Evolutionary conservation across 768 basidiomycete species (phyloP).

Genomic region (Calocybe cyanea): DNA sequence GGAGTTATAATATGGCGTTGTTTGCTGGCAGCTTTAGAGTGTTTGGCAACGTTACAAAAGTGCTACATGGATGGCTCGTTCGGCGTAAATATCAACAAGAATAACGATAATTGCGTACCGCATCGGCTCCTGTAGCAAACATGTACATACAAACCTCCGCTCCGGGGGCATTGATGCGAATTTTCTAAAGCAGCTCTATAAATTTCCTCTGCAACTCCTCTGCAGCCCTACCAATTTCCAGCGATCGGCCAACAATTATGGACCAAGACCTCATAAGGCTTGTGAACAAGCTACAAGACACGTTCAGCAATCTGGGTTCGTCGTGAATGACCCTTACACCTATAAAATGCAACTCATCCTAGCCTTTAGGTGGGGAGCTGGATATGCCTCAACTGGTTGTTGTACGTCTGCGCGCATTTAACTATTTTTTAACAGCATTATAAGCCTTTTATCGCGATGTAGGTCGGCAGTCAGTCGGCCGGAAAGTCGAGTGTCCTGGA

Average conservation of each 20-base stretch:
- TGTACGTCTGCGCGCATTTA: constrained; percentile 42
- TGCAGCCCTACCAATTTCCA: constrained; percentile 5
- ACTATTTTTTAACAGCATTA: background rate
- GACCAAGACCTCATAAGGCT: constrained; percentile 92
- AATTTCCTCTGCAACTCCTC: constrained; percentile 8
- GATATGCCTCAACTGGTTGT: constrained; percentile 92
- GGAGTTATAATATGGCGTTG: no score
- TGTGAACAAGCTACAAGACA: constrained; percentile 94
- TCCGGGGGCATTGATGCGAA: constrained; percentile 15
- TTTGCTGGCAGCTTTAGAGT: no score
- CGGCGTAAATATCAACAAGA: no score
- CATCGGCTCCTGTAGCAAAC: constrained; percentile 8
- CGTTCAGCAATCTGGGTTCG: constrained; percentile 83
- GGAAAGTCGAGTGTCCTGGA: constrained; percentile 97
- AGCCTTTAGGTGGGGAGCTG: constrained; percentile 70
- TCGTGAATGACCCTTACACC: constrained; percentile 15
- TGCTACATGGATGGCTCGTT: no score
- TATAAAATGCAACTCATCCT: constrained; percentile 7
- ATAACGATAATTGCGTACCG: no score
- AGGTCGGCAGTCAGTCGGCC: constrained; percentile 96
- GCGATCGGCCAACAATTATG: constrained; percentile 43
- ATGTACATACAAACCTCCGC: constrained; percentile 8
- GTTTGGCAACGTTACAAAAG: no score
- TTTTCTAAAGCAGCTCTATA: constrained; percentile 1
- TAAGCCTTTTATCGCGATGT: constrained; percentile 2